A percentile compares a stretch with the other conserved stretches of the same genome.
Conservation (phyloP, 768 basidiomycete species). For the Kwoniella newhampshirensis region DNA sequence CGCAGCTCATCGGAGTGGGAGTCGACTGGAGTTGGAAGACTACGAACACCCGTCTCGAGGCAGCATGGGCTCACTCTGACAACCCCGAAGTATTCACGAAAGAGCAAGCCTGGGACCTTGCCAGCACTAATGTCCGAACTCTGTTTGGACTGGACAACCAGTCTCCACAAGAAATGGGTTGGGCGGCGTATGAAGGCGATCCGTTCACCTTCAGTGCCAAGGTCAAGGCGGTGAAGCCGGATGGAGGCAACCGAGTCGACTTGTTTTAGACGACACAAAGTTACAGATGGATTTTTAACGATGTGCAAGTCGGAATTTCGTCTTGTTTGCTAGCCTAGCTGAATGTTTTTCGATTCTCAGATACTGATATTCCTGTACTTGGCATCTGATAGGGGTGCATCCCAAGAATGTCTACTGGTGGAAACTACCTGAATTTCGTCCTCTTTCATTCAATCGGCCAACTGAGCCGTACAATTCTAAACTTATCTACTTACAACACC, state of each 20-base stretch:
- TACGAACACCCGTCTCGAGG: slow-evolving; percentile 74
- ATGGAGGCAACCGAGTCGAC: slow-evolving; percentile 57
- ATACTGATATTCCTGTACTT: too few relatives aligned
- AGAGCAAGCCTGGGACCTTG: slow-evolving; percentile 60
- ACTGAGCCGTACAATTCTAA: too few relatives aligned
- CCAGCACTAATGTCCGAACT: slow-evolving; percentile 61
- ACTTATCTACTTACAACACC: too few relatives aligned
- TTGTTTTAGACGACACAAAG: slow-evolving; percentile 57
- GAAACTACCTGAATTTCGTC: too few relatives aligned
- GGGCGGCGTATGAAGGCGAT: slow-evolving; percentile 57
- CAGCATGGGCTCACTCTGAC: slow-evolving; percentile 69
- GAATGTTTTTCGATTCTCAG: too few relatives aligned
- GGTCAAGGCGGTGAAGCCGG: slow-evolving; percentile 57
- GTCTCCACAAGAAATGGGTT: slow-evolving; percentile 18
- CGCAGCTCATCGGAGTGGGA: slow-evolving; percentile 58
- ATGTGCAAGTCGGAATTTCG: too few relatives aligned
- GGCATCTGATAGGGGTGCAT: too few relatives aligned
- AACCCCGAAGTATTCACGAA: slow-evolving; percentile 55
- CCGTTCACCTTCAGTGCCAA: slow-evolving; percentile 62
- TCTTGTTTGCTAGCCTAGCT: too few relatives aligned
- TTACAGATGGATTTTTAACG: too few relatives aligned
- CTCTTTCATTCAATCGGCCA: too few relatives aligned
- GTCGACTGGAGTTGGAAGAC: slow-evolving; percentile 67
- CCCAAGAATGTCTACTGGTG: too few relatives aligned
- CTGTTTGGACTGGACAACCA: slow-evolving; percentile 56